A percentile compares a stretch with the other conserved stretches of the same genome.
Evolutionary conservation across 2,329 filamentous ascomycete species (phyloP).

Genomic region (Nemania bipapillata): DNA sequence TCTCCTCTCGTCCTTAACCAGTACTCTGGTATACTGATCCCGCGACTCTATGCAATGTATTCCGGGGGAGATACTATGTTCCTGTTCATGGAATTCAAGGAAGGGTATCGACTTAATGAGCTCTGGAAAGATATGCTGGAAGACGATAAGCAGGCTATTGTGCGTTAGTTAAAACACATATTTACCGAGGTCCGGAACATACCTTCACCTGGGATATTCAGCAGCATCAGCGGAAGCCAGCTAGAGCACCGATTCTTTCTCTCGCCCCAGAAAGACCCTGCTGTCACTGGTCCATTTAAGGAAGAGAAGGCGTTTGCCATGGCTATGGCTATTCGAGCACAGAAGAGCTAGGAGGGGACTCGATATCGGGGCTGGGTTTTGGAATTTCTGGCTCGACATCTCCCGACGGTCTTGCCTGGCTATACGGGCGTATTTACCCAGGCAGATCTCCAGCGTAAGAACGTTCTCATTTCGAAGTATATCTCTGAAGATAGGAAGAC

Average conservation of each 20-base stretch:
- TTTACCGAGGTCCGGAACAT: slow-evolving; percentile 1
- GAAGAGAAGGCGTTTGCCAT: background rate
- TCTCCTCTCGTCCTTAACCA: slow-evolving; percentile 22
- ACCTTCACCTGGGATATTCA: slow-evolving; percentile 27
- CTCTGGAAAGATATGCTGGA: slow-evolving; percentile 1
- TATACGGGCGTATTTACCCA: slow-evolving; percentile 28
- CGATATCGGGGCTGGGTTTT: slow-evolving; percentile 14
- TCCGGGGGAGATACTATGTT: slow-evolving; percentile 25
- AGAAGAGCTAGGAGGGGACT: background rate
- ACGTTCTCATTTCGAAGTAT: slow-evolving; percentile 18
- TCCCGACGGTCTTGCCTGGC: slow-evolving; percentile 8
- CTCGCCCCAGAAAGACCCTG: background rate
- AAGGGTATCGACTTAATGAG: slow-evolving; percentile 1
- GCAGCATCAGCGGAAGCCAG: background rate
- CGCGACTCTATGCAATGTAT: slow-evolving; percentile 35
- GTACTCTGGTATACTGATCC: slow-evolving; percentile 3
- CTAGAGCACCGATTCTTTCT: slow-evolving; percentile 24
- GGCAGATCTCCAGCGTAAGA: slow-evolving; percentile 23
- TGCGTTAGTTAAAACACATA: background rate
- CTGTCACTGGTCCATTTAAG: background rate
- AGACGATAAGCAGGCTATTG: slow-evolving; percentile 1
- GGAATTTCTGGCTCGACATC: slow-evolving; percentile 18
- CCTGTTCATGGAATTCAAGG: slow-evolving; percentile 24
- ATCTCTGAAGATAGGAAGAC: background rate
- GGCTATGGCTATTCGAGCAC: background rate